Conservation (phyloP, 768 basidiomycete species). For the Mycena rebaudengoi region DNA sequence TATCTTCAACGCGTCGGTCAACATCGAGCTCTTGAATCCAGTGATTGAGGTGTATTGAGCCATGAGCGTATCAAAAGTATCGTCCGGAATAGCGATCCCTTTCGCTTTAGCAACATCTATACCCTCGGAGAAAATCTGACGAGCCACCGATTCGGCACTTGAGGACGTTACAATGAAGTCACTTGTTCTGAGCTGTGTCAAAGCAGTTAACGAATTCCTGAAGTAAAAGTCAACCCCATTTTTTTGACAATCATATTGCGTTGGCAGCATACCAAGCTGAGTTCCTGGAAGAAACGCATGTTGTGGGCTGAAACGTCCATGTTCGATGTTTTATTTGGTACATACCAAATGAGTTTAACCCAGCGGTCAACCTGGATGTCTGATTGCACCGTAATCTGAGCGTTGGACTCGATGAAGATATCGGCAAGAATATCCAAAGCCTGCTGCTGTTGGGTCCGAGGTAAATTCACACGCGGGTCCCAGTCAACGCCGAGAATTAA, state of each 20-base stretch:
- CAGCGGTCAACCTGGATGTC: conserved; percentile 10
- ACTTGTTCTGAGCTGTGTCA: conserved; percentile 11
- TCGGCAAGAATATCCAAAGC: background rate
- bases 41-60: conserved; percentile 1
- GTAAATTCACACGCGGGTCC: background rate
- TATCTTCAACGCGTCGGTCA: conserved; percentile 1
- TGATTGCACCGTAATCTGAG: conserved; percentile 10
- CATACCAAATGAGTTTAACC: conserved; percentile 17
- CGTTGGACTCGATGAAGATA: conserved; percentile 13
- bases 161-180: conserved; percentile 10
- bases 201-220: conserved; percentile 17
- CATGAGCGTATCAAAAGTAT: conserved; percentile 7
- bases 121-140: conserved; percentile 3
- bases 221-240: too few relatives aligned
- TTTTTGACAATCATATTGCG: background rate
- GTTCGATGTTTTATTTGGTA: too few relatives aligned
- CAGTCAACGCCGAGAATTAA: conserved; percentile 16
- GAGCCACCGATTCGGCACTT: conserved; percentile 2
- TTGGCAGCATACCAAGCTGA: conserved; percentile 3
- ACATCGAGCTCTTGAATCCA: conserved; percentile 15
- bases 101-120: conserved; percentile 11
- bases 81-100: conserved; percentile 9
- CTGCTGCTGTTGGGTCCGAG: conserved; percentile 1
- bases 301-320: too few relatives aligned
- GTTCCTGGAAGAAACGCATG: conserved; percentile 3